These are phyloP conservation scores for Actinomortierella wolfii DNA, from an alignment of 371 early-diverging fungal species.

Conservation along the genomic window DNA sequence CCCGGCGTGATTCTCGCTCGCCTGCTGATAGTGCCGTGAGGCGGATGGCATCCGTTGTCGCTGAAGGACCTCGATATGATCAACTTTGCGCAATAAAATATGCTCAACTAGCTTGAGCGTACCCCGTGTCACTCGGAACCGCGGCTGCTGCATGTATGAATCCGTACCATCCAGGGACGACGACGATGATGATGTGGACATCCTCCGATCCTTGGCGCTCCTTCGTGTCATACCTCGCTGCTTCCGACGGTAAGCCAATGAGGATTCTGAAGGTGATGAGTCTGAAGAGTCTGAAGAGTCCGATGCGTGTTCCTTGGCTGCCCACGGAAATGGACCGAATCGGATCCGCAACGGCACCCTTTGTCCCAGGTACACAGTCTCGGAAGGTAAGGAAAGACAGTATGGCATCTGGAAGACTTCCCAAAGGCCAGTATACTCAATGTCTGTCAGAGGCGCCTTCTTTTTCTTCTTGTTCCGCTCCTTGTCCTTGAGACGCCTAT, in stretches of 20 bases:
- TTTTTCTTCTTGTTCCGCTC: too few species aligned
- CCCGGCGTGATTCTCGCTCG: too few species aligned
- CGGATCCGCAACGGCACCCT: conserved; percentile 28
- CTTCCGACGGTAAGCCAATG: not conserved
- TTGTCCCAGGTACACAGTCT: conserved; percentile 30
- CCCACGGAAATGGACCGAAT: conserved; percentile 19
- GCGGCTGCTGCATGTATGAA: too few species aligned
- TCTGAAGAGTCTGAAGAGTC: not conserved
- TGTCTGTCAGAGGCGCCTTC: too few species aligned
- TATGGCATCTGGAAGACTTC: conserved; percentile 41
- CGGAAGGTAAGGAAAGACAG: conserved; percentile 27
- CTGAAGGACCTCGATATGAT: too few species aligned
- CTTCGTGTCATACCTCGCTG: not conserved
- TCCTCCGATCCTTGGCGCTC: not conserved
- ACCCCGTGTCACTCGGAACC: conserved; percentile 37
- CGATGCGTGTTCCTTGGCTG: not conserved
- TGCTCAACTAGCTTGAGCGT: conserved; percentile 34
- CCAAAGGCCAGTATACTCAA: conserved; percentile 40
- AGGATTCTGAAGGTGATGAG: not conserved
- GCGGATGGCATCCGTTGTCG: too few species aligned
- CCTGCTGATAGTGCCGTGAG: too few species aligned
- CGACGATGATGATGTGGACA: not conserved
- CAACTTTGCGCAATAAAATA: conserved; percentile 28
- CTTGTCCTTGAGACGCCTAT: too few species aligned
- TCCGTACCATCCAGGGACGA: too few species aligned